These are phyloP conservation scores for Zostera marina DNA, from an alignment of 116 monocot species.

Conservation along the genomic window DNA sequence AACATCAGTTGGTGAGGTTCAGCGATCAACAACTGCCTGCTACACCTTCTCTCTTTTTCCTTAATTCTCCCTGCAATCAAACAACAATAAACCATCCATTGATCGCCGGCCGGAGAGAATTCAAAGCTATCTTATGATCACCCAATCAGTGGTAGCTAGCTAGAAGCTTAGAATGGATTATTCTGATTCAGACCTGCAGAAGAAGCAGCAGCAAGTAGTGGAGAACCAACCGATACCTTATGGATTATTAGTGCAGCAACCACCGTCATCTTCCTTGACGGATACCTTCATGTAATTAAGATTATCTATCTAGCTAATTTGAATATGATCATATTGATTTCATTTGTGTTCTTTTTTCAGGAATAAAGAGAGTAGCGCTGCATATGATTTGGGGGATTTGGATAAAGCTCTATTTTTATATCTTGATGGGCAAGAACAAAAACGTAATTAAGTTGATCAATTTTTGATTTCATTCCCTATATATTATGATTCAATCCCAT, in stretches of 20 bases:
- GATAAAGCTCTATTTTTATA: slow-evolving; percentile 89
- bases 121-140: no score
- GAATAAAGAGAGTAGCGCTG: slow-evolving; percentile 31
- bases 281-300: slow-evolving; percentile 52
- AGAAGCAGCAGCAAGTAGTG: slow-evolving; percentile 7
- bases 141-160: no score
- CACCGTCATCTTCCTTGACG: slow-evolving; percentile 57
- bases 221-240: slow-evolving; percentile 47
- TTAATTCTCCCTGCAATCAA: no score
- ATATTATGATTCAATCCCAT: no score
- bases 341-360: slow-evolving; percentile 14
- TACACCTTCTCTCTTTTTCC: background rate
- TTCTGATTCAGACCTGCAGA: slow-evolving; percentile 2
- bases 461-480: no score
- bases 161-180: background rate
- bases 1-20: no score
- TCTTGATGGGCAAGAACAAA: slow-evolving; percentile 72
- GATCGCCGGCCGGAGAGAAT: no score
- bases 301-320: no score
- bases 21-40: background rate
- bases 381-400: slow-evolving; percentile 60
- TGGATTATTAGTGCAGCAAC: slow-evolving; percentile 20
- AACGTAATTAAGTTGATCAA: slow-evolving; percentile 38
- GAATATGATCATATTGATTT: no score
- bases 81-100: no score